phyloP scores from a whole-genome alignment of 2,329 filamentous ascomycete species.

The Talaromyces sp. region DNA sequence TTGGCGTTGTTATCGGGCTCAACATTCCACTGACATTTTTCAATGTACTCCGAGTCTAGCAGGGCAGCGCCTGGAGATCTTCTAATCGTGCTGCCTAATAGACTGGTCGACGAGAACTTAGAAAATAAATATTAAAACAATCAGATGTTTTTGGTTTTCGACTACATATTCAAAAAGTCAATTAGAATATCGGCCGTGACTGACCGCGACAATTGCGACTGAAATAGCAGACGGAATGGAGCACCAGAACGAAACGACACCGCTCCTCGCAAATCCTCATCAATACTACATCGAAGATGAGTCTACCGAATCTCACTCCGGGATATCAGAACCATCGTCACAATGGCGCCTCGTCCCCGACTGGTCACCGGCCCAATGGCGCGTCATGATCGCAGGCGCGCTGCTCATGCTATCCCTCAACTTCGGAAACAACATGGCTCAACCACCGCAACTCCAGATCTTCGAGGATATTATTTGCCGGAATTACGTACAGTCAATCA shows the following conservation, averaged over 20 bases:
- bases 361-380: constrained; percentile 14
- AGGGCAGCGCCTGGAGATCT: background rate
- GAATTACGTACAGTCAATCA: constrained; percentile 3
- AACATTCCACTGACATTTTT: background rate
- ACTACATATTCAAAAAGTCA: background rate
- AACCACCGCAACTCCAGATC: constrained; percentile 27
- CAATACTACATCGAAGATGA: background rate
- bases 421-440: constrained; percentile 23
- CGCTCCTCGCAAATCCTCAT: constrained; percentile 5
- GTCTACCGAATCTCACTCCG: no score
- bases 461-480: constrained; percentile 29
- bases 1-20: background rate
- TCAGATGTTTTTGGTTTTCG: no score
- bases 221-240: background rate
- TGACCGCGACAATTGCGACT: background rate
- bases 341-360: background rate
- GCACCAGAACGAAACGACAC: constrained; percentile 9
- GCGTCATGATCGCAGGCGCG: background rate
- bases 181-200: background rate
- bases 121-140: background rate
- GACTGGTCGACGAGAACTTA: background rate
- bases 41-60: background rate
- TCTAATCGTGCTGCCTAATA: background rate
- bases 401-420: constrained; percentile 22
- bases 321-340: background rate